A percentile compares a stretch with the other conserved stretches of the same genome.
These are phyloP conservation scores for Firmiana major DNA, from an alignment of 345 rosid genomes.

Conservation along the genomic window DNA sequence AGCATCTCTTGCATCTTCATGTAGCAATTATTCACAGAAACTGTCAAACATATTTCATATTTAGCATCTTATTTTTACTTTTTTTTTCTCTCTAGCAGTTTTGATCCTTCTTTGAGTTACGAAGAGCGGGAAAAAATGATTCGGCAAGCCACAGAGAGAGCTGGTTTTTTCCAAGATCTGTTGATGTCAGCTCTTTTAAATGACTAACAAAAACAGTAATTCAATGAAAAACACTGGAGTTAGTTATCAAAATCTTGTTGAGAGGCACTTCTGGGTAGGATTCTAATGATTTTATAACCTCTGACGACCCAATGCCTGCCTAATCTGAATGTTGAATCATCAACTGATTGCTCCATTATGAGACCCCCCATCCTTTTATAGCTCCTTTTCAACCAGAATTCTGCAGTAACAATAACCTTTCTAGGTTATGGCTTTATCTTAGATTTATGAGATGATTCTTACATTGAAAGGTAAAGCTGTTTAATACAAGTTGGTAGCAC, in stretches of 20 bases:
- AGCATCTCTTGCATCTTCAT: background rate
- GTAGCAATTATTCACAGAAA: background rate
- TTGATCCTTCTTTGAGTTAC: conserved; percentile 50
- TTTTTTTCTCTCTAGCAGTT: conserved; percentile 28
- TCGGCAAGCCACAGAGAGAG: conserved; percentile 48
- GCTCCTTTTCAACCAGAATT: background rate
- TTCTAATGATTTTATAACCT: background rate
- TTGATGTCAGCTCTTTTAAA: conserved; percentile 38
- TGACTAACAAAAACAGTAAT: conserved; percentile 31
- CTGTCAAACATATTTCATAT: background rate
- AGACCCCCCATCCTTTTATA: background rate
- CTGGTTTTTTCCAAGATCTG: conserved; percentile 49
- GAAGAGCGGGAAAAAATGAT: conserved; percentile 57
- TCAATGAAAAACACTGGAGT: conserved; percentile 22
- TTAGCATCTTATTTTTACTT: background rate
- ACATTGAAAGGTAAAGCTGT: background rate
- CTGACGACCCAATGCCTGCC: background rate
- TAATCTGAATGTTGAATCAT: background rate
- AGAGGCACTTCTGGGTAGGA: conserved; percentile 18
- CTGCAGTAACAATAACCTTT: background rate
- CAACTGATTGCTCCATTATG: background rate
- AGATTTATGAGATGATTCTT: background rate
- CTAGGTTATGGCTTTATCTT: conserved; percentile 9
- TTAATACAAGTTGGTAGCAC: background rate
- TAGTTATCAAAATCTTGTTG: conserved; percentile 12